Conservation (phyloP, 228 moss, liverwort and hornwort genomes). For the Sphagnum magellanicum region DNA sequence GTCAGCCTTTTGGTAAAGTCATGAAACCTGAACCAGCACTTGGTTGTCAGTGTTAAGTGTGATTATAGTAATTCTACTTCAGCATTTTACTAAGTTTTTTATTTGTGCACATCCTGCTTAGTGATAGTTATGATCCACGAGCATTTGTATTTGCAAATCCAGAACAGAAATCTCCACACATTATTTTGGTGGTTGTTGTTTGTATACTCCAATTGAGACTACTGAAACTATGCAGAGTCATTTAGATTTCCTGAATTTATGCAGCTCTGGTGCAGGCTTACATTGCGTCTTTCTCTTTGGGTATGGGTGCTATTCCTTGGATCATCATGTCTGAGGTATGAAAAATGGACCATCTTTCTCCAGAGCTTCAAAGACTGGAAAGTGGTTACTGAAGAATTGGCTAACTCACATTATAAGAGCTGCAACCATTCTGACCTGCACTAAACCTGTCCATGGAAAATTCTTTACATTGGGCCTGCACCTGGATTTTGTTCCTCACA, state of each 20-base stretch:
- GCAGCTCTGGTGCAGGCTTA: conserved; percentile 29
- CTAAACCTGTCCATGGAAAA: not conserved
- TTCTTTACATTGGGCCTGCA: not conserved
- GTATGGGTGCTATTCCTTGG: conserved; percentile 76
- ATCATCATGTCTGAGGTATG: conserved; percentile 64
- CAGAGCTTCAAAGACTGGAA: not conserved
- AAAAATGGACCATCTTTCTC: not conserved
- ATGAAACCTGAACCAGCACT: not conserved
- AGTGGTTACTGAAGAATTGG: not conserved
- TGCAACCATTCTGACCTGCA: no score
- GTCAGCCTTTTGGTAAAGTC: conserved; percentile 62
- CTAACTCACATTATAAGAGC: no score
- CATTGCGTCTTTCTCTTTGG: conserved; percentile 53
- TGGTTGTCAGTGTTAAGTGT: not conserved
- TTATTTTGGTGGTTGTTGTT: not conserved
- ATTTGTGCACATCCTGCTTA: not conserved
- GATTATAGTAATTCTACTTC: not conserved
- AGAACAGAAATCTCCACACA: not conserved
- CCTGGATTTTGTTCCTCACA: not conserved
- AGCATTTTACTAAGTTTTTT: not conserved
- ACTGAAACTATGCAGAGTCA: not conserved
- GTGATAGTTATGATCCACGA: no score
- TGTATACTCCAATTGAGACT: not conserved
- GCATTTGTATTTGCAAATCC: not conserved
- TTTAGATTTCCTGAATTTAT: not conserved